Evolutionary conservation across 2,329 filamentous ascomycete genomes (phyloP).

Genomic region (Bipolaris bicolor): DNA sequence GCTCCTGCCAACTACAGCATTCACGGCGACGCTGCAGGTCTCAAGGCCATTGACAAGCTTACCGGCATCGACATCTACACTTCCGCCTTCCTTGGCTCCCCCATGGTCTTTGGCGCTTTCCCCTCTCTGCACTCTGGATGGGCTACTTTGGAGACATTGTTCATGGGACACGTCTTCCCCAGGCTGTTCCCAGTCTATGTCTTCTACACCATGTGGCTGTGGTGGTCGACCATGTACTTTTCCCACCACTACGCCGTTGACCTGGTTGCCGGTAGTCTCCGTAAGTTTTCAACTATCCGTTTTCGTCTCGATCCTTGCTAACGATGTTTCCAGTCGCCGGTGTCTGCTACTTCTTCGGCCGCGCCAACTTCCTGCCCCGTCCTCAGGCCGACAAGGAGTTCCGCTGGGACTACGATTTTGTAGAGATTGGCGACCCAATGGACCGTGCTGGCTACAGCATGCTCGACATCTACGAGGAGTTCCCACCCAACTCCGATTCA

Average conservation of each 20-base stretch:
- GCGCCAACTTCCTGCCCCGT: conserved; percentile 79
- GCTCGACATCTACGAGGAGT: conserved; percentile 62
- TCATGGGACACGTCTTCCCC: conserved; percentile 93
- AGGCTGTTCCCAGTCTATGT: conserved; percentile 79
- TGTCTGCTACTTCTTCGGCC: conserved; percentile 80
- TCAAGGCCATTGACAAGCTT: conserved; percentile 87
- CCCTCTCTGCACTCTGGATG: conserved; percentile 90
- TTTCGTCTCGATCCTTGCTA: conserved; percentile 21
- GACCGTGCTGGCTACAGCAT: conserved; percentile 59
- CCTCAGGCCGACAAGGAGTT: conserved; percentile 83
- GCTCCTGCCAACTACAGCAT: conserved; percentile 93
- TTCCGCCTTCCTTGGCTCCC: conserved; percentile 86
- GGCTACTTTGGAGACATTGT: conserved; percentile 86
- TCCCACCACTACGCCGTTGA: conserved; percentile 97
- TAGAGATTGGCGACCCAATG: conserved; percentile 76
- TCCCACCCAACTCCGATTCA: conserved; percentile 65
- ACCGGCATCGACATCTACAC: conserved; percentile 93
- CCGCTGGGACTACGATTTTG: conserved; percentile 94
- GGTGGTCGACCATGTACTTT: conserved; percentile 98
- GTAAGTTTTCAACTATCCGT: conserved; percentile 37
- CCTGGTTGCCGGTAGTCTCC: conserved; percentile 80
- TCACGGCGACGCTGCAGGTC: conserved; percentile 83
- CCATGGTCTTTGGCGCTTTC: conserved; percentile 93
- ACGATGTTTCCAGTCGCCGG: conserved; percentile 61
- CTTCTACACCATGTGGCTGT: conserved; percentile 88